Percentiles rank a stretch among this genome's conserved stretches.
Evolutionary conservation across 1,139 yeast species (phyloP).

Genomic region (Yamadazyma dendronema): DNA sequence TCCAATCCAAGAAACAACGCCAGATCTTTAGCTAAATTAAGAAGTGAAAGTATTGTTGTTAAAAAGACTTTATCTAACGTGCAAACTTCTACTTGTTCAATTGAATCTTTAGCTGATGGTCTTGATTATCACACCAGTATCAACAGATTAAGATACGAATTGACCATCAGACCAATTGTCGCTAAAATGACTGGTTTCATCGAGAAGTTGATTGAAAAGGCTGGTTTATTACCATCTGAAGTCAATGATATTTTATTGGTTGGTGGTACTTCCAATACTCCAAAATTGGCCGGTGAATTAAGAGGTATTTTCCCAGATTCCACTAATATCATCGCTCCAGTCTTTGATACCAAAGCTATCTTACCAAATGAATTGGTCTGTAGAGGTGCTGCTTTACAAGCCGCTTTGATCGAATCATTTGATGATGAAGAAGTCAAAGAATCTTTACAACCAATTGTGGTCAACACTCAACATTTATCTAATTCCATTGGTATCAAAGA

Average conservation of each 20-base stretch:
- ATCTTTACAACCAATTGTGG: slow-evolving; percentile 80
- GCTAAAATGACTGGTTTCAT: slow-evolving; percentile 75
- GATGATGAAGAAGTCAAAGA: slow-evolving; percentile 86
- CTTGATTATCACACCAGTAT: slow-evolving; percentile 89
- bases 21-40: slow-evolving; percentile 86
- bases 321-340: slow-evolving; percentile 75
- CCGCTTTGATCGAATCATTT: slow-evolving; percentile 77
- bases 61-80: slow-evolving; percentile 94
- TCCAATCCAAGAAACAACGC: slow-evolving; percentile 78
- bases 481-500: slow-evolving; percentile 85
- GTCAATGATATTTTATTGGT: slow-evolving; percentile 87
- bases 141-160: slow-evolving; percentile 92
- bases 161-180: slow-evolving; percentile 78
- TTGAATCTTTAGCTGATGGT: slow-evolving; percentile 94
- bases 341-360: slow-evolving; percentile 70
- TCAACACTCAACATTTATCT: slow-evolving; percentile 83
- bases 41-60: slow-evolving; percentile 78
- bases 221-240: slow-evolving; percentile 80
- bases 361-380: slow-evolving; percentile 89
- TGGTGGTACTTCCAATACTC: slow-evolving; percentile 93
- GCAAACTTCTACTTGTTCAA: slow-evolving; percentile 83
- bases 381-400: slow-evolving; percentile 98
- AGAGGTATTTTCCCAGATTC: slow-evolving; percentile 77
- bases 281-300: slow-evolving; percentile 81
- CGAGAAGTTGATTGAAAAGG: slow-evolving; percentile 73